Base-by-base conservation (phyloP, 257 asterid genomes). In the Petunia secreta region DNA sequence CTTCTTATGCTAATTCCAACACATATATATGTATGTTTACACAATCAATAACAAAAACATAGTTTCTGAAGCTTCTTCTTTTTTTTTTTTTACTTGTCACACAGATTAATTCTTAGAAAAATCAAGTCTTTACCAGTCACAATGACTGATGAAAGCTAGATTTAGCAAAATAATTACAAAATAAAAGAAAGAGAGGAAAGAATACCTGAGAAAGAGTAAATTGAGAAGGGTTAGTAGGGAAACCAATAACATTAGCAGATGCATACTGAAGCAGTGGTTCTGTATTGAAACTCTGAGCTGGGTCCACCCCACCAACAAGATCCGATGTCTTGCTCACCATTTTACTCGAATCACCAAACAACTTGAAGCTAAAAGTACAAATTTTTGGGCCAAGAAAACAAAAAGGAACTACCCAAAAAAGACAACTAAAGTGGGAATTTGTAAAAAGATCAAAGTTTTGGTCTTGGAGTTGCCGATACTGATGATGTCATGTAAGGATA, bases 281-380 rank as follows among this genome's bases (percentile, higher is more conserved):
- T 25, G 80, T 75, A 40, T 92, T 89, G 80, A 94, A 91, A 64
- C 83, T 80, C 83, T 90, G 98, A 58, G 92, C 90, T 58, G 90
- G 92, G 84, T 91, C 91, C 66, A 90, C 94, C 81, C 77, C 87
- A 71, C 96, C 91, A 78, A 90, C 92, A 40, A 94, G 91, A 60
- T 90, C 93, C 36, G 87, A 88, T 8, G 94, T 94, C 82, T 89
- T 87, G 78, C 25, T 85, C 57, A 89, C 90, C 97, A 92, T 92
- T 25, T 25, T 25, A 25, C 4, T 53, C 67, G 9, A 48, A 64
- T 64, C 25, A 25, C 25, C 25, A 25, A 25, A 48, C 39, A 37
- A 64, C 71, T 5, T 2, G 39, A 11, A 66, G 34, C 74, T 36
- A 40, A 65, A 65, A 14, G 52, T 16, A 4, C 10, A 46, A n/a